A percentile compares a stretch with the other conserved stretches of the same genome.
Conservation (phyloP, 176 grass and related monocot genomes). For the Areca catechu region DNA sequence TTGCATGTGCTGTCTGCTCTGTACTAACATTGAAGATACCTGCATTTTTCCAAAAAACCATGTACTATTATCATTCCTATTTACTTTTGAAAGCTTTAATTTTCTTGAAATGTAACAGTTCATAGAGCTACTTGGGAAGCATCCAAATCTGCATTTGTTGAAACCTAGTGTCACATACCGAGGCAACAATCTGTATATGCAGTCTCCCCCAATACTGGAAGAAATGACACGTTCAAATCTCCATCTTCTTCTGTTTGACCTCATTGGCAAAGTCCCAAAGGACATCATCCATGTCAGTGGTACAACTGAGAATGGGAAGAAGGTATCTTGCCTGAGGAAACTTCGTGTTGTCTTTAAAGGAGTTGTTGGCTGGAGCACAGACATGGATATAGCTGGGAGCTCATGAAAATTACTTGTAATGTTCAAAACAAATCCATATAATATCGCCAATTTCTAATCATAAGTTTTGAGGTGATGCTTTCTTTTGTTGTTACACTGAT, state of each 20-base stretch:
- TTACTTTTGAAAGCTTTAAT: slow-evolving; percentile 9
- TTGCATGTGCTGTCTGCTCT: too few species aligned
- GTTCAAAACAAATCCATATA: too few species aligned
- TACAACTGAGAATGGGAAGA: slow-evolving; percentile 58
- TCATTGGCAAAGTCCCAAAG: slow-evolving; percentile 40
- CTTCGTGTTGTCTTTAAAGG: slow-evolving; percentile 64
- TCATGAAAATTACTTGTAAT: slow-evolving; percentile 9
- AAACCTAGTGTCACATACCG: slow-evolving; percentile 67
- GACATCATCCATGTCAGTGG: slow-evolving; percentile 56
- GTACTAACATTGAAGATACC: too few species aligned
- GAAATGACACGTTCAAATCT: slow-evolving; percentile 78
- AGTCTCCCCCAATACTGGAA: slow-evolving; percentile 75
- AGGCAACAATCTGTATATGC: slow-evolving; percentile 88
- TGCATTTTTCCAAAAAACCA: too few species aligned
- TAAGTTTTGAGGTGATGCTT: too few species aligned
- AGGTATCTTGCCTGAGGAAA: slow-evolving; percentile 61
- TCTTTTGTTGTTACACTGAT: too few species aligned
- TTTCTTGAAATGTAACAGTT: slow-evolving; percentile 42
- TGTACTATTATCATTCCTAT: not conserved
- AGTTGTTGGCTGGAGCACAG: slow-evolving; percentile 17
- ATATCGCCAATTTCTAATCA: too few species aligned
- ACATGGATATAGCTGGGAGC: slow-evolving; percentile 49
- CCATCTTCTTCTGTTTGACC: slow-evolving; percentile 42
- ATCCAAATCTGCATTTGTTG: slow-evolving; percentile 48
- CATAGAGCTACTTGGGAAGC: slow-evolving; percentile 61